Conservation (phyloP, 306 rosid genomes). For the Lathyrus aphaca region DNA sequence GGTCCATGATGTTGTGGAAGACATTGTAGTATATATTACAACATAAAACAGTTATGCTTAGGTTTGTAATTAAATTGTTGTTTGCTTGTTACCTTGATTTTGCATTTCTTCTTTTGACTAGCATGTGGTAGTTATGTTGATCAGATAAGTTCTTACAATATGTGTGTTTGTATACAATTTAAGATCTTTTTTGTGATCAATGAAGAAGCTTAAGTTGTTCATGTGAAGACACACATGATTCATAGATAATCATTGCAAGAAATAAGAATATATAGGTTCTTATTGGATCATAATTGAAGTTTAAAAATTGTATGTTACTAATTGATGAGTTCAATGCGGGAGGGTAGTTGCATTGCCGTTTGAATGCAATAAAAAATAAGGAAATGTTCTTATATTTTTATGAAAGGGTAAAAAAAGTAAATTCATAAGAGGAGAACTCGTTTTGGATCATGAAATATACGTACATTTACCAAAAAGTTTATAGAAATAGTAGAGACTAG, state of each 20-base stretch:
- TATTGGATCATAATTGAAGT: not conserved
- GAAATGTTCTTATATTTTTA: no score
- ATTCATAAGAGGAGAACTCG: no score
- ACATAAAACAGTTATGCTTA: constrained; percentile 21
- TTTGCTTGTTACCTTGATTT: not conserved
- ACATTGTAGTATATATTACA: constrained; percentile 2
- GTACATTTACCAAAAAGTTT: no score
- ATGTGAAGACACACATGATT: not conserved
- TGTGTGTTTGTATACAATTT: not conserved
- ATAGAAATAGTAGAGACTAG: no score
- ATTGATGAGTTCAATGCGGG: not conserved
- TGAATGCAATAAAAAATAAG: no score
- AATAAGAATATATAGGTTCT: not conserved
- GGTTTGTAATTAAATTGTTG: constrained; percentile 18
- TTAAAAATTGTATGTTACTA: not conserved
- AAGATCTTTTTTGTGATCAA: not conserved
- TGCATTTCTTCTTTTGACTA: not conserved
- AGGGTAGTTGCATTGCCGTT: not conserved
- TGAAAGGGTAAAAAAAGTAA: no score
- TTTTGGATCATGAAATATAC: no score
- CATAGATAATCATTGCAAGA: not conserved
- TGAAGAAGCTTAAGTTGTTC: no score
- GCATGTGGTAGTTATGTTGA: not conserved
- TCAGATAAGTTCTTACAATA: not conserved
- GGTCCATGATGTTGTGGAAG: constrained; percentile 23